These are phyloP conservation scores for Neonectria punicea DNA, from an alignment of 2,329 filamentous ascomycete species.

Conservation along the genomic window DNA sequence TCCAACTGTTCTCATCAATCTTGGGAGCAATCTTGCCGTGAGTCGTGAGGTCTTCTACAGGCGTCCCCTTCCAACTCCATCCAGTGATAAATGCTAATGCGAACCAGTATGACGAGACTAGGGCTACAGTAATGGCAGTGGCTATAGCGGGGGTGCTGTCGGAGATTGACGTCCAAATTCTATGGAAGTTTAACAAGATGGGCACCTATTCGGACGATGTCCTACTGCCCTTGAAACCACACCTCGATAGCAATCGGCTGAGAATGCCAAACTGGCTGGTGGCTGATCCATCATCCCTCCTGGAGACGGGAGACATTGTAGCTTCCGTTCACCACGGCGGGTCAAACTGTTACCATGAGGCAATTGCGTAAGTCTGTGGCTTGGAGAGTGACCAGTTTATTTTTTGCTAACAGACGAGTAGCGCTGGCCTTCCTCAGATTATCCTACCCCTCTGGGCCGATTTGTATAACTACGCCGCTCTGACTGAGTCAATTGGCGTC, in stretches of 20 bases:
- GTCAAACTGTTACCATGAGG: conserved; percentile 56
- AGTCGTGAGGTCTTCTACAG: not conserved
- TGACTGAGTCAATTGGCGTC: conserved; percentile 54
- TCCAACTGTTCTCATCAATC: conserved; percentile 59
- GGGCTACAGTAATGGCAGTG: conserved; percentile 32
- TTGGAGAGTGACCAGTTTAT: not conserved
- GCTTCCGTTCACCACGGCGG: conserved; percentile 54
- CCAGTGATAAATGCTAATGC: too few species aligned
- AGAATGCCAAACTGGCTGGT: conserved; percentile 45
- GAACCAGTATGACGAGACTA: not conserved
- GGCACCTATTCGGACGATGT: conserved; percentile 28
- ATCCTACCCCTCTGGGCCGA: conserved; percentile 59
- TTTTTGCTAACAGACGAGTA: conserved; percentile 16
- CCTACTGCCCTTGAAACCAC: conserved; percentile 21
- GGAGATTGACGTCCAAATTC: conserved; percentile 40
- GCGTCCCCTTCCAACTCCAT: too few species aligned
- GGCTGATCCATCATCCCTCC: conserved; percentile 47
- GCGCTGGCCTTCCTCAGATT: conserved; percentile 57
- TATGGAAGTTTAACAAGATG: conserved; percentile 47
- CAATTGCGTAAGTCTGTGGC: conserved; percentile 50
- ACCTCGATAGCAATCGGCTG: conserved; percentile 36
- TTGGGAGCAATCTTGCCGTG: conserved; percentile 51
- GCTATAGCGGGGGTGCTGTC: conserved; percentile 39
- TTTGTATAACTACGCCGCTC: conserved; percentile 54
- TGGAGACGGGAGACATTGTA: conserved; percentile 49